A percentile compares a stretch with the other conserved stretches of the same genome.
phyloP scores from a whole-genome alignment of 129 eudicot genomes.

The Heracleum sosnowskyi region DNA sequence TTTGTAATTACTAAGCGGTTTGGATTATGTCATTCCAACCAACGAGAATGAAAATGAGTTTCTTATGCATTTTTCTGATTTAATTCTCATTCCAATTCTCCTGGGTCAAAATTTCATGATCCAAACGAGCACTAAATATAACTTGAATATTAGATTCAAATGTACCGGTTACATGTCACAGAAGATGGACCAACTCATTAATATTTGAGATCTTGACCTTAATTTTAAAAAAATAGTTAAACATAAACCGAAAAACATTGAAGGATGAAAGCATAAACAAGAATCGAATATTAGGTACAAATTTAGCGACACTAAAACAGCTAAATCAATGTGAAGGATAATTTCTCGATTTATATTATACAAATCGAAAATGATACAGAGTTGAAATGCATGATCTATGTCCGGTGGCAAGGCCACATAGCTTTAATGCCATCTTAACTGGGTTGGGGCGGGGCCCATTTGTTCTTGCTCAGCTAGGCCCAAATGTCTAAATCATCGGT shows the following conservation, averaged over 20 bases:
- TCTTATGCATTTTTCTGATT: too few relatives aligned
- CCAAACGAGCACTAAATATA: too few relatives aligned
- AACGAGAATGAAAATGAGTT: too few relatives aligned
- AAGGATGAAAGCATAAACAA: too few relatives aligned
- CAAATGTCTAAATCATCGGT: too few relatives aligned
- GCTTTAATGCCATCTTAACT: slow-evolving; percentile 1
- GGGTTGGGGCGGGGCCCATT: background rate
- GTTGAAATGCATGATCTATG: background rate
- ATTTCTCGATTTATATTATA: background rate
- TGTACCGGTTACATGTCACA: background rate
- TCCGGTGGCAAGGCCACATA: slow-evolving; percentile 1
- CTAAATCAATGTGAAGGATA: background rate
- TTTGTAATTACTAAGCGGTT: too few relatives aligned
- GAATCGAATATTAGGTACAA: background rate
- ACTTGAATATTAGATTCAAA: background rate
- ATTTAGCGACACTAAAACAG: background rate
- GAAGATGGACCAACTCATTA: background rate
- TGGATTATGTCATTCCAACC: too few relatives aligned
- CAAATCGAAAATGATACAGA: background rate
- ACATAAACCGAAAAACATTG: too few relatives aligned
- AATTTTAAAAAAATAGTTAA: too few relatives aligned
- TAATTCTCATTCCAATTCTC: too few relatives aligned
- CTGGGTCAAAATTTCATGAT: too few relatives aligned
- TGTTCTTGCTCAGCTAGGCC: background rate
- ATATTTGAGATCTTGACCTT: background rate